Evolutionary conservation across 2,329 filamentous ascomycete genomes (phyloP), one percentile per base, ranked within the genome.

Genomic region (Fusarium sp.): DNA sequence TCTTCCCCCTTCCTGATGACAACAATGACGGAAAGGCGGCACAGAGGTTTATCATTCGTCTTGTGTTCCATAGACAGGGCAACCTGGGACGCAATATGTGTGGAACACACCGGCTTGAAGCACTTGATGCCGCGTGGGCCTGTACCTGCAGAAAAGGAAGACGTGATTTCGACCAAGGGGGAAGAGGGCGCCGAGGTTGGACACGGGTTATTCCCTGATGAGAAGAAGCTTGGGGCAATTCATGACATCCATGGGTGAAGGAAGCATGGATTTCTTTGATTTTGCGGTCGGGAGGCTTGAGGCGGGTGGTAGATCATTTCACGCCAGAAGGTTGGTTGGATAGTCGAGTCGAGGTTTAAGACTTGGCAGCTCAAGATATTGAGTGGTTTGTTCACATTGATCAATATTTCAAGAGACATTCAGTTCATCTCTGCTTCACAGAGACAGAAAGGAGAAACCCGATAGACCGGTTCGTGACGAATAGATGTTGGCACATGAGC

Each of bases 61-160:
- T 53, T 64, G 27, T 60, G 56, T 69, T 62, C 35, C 55, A 71
- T 67, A 53, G 59, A 56, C 38, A 59, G 73, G 73, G 64, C 38
- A 38, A 40, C 72, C 71, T 77, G 73, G 71, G 64, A 72, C 73
- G 42, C 70, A 49, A 71, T 68, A 56, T 73, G 75, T 74, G 62
- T 73, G 67, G 73, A 72, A 69, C 61, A 63, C 40, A 62, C 67
- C 64, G 70, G 53, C 44, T 59, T 72, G 70, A 67, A 66, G 70
- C 70, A 64, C 46, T 70, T 49, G 69, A 71, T 63, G 69, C 62
- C 38, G 68, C 69, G 57, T 58, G 64, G 40, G 62, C 35, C 51
- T 31, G 51, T 53, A 27, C 55, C 51, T 59, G 65, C 60, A 73
- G 51, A 56, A 36, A 33, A 24, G 58, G 40, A 59, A 40, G 58